Base-by-base conservation (phyloP, 441 rosid genomes). In the Capsella rubella region DNA sequence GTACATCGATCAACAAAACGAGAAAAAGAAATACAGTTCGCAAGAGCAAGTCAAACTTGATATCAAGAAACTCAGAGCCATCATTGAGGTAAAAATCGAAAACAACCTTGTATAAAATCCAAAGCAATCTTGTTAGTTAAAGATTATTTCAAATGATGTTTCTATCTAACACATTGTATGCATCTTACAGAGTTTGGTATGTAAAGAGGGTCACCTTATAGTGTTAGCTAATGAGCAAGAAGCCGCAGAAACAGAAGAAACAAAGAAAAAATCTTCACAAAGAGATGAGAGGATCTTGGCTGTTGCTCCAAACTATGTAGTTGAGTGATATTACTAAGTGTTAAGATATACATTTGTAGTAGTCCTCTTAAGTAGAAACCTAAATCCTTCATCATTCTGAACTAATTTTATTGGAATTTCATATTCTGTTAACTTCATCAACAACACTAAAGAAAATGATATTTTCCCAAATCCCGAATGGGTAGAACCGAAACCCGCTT, bases 1-100 rank as follows among this genome's bases (percentile, higher is more conserved):
- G 99, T 91, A 90, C 75, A 84, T 95, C 42, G 90, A 86, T 57
- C 96, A 91, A 73, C 99, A 95, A 82, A 89, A 92, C 49, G 89
- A 91, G 85, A 93, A 88, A 77, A 88, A 88, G 72, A 87, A 75
- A 77, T 90, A 90, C 83, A 86, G 79, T 74, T 88, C 93, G 7
- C 79, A 84, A 58, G 87, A 85, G 75, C 88, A 90, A 80, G 97
- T 85, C 18, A 88, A 82, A 46, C 78, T 71, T 65, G 98, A 95
- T 82, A 83, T 87, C 51, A 76, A 83, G 50, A 82, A 83, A 64
- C 73, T 95, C 60, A 89, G 86, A 84, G 90, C 95, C 34, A 87
- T 92, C 59, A 90, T 95, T 71, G 97, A 95, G 97, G 99, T 89
- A 82, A 14, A 21, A 50, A 8, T 1, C 2, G 0, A 8, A 18